Base-by-base conservation (phyloP, 176 grass and related monocot genomes). In the Metroxylon sagu region DNA sequence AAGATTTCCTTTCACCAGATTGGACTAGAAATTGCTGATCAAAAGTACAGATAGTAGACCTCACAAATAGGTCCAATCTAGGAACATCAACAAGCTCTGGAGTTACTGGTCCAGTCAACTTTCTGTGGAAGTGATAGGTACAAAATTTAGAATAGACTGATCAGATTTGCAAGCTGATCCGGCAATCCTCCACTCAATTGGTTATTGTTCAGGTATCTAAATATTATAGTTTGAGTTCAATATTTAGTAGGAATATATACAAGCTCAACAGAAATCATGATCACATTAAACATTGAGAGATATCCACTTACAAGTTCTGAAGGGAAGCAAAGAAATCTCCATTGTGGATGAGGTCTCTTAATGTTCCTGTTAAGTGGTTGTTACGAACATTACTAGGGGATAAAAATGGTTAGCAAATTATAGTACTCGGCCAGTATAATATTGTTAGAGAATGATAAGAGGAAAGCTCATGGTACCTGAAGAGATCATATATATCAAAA, bases 121-220 rank as follows among this genome's bases (percentile, higher is more conserved):
- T 85, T 76, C 92, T 98, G 60, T 85, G 81, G 86, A 62, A 98
- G 64, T 27, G 87, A 92, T 57, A 98, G 69, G 54, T 98, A 43
- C 92, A 97, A 25, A 63, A 96, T 90, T 76, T 96, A 83, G 29
- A 97, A n/a, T n/a, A n/a, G n/a, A n/a, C n/a, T 88, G 67, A 78
- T 75, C 76, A 97, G 72, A 77, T 85, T 91, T 61, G 83, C 87
- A 77, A 91, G 83, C 73, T 91, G 92, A 54, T 91, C 92, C 50
- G 87, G 92, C 29, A 97, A 59, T 76, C 83, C 83, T n/a, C 83
- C 87, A 80, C 69, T 85, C 43, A 97, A 82, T 54, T 90, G 77
- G 69, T 97, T 97, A 74, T 91, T 85, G 53, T 85, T 91, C 26
- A 96, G 56, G 66, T 88, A 96, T 62, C 92, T 97, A 62, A 51